These are phyloP conservation scores for Myxozyma sirexii DNA, from an alignment of 805 yeast species.

Conservation along the genomic window DNA sequence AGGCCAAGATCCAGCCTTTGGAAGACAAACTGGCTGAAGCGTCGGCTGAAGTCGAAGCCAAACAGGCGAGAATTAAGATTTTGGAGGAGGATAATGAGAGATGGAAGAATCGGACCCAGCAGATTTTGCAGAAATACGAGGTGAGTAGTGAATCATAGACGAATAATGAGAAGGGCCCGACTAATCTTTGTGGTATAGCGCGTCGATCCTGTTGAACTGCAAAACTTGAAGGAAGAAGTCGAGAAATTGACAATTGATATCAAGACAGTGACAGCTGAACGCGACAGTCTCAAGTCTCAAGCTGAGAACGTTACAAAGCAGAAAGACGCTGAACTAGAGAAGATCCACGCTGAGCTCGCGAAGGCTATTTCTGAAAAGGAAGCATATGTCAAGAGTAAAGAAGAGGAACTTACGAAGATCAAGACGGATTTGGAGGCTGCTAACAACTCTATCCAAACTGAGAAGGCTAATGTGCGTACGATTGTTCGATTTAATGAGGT, in stretches of 20 bases:
- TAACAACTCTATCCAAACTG: constrained; percentile 16
- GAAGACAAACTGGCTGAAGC: constrained; percentile 46
- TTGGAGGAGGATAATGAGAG: constrained; percentile 58
- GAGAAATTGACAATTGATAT: constrained; percentile 31
- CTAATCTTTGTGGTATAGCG: constrained; percentile 34
- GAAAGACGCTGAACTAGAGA: constrained; percentile 21
- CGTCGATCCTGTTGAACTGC: constrained; percentile 52
- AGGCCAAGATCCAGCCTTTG: constrained; percentile 50
- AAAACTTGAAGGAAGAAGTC: constrained; percentile 42
- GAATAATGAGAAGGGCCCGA: not conserved
- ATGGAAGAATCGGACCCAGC: constrained; percentile 59
- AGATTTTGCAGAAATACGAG: constrained; percentile 50
- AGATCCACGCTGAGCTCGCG: constrained; percentile 1
- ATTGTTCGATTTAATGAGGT: not conserved
- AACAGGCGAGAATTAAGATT: constrained; percentile 53
- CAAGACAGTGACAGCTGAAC: constrained; percentile 14
- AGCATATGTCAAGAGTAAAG: constrained; percentile 2
- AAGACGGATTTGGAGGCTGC: constrained; percentile 22
- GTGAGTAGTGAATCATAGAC: constrained; percentile 3
- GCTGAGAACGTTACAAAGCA: constrained; percentile 32
- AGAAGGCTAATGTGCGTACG: constrained; percentile 7
- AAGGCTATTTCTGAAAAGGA: constrained; percentile 4
- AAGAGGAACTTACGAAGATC: constrained; percentile 19
- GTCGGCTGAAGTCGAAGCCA: constrained; percentile 50
- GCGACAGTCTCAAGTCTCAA: constrained; percentile 34